phyloP scores from a whole-genome alignment of 192 early-diverging fungal species.

The Glomus cerebriforme region DNA sequence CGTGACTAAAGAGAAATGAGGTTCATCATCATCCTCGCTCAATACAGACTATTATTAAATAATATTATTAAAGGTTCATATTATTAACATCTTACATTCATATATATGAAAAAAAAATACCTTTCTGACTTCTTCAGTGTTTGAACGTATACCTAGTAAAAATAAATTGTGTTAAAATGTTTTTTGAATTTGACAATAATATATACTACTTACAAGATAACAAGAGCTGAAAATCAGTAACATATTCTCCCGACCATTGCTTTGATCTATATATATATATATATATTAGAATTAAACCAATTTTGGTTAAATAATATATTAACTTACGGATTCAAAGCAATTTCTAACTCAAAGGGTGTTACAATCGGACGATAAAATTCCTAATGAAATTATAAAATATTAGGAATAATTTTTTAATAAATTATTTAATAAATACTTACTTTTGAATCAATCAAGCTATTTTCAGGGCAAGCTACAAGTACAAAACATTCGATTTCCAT shows the following conservation, averaged over 20 bases:
- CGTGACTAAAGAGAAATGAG: slow-evolving; percentile 89
- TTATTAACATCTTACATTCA: not conserved
- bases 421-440: slow-evolving; percentile 35
- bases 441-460: slow-evolving; percentile 85
- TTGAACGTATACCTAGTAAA: slow-evolving; percentile 32
- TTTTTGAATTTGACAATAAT: slow-evolving; percentile 24
- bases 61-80: not conserved
- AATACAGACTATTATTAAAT: not conserved
- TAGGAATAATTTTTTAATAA: not conserved
- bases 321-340: slow-evolving; percentile 66
- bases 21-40: slow-evolving; percentile 63
- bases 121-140: slow-evolving; percentile 33
- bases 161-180: not conserved
- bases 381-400: slow-evolving; percentile 7
- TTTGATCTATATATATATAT: slow-evolving; percentile 43
- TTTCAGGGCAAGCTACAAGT: slow-evolving; percentile 93
- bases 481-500: slow-evolving; percentile 93
- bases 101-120: slow-evolving; percentile 6
- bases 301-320: not conserved
- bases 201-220: slow-evolving; percentile 51
- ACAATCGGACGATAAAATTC: slow-evolving; percentile 93
- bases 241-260: slow-evolving; percentile 74
- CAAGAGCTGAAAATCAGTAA: slow-evolving; percentile 67
- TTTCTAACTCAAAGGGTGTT: slow-evolving; percentile 88
- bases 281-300: not conserved